phyloP scores from a whole-genome alignment of 1,284 basidiomycete species.

The Exobasidium cylindrosporum region DNA sequence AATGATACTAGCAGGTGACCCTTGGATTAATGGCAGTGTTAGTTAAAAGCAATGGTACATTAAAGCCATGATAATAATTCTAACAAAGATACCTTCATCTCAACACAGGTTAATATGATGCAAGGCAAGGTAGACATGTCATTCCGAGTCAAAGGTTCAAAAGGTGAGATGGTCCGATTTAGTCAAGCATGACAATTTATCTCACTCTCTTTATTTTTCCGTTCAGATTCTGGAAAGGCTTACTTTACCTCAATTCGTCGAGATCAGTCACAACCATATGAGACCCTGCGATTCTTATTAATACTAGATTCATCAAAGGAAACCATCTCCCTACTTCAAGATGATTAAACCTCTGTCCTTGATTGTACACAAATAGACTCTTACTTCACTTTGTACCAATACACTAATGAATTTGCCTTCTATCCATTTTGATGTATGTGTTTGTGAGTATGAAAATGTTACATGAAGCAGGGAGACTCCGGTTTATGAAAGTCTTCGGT shows the following conservation, averaged over 20 bases:
- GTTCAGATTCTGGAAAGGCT: constrained; percentile 7
- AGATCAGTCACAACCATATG: constrained; percentile 4
- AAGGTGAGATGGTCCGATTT: background rate
- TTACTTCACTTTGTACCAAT: background rate
- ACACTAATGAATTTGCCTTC: background rate
- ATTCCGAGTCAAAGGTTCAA: constrained; percentile 2
- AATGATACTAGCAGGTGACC: constrained; percentile 2
- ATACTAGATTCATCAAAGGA: constrained; percentile 5
- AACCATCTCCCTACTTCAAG: constrained; percentile 7
- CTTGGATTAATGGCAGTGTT: constrained; percentile 12
- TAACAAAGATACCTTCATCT: no score
- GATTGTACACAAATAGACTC: no score
- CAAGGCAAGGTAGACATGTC: constrained; percentile 12
- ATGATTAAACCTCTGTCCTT: background rate
- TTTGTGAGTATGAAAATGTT: background rate
- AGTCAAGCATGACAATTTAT: background rate
- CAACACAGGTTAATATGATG: background rate
- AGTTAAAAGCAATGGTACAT: no score
- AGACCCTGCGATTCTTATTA: constrained; percentile 12
- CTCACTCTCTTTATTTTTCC: background rate
- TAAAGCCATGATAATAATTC: no score
- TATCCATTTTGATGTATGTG: background rate
- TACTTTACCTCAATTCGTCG: constrained; percentile 13
- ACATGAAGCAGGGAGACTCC: background rate
- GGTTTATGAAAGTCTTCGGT: background rate